Conservation (phyloP, 192 early-diverging fungal species). For the Lobosporangium transversale region DNA sequence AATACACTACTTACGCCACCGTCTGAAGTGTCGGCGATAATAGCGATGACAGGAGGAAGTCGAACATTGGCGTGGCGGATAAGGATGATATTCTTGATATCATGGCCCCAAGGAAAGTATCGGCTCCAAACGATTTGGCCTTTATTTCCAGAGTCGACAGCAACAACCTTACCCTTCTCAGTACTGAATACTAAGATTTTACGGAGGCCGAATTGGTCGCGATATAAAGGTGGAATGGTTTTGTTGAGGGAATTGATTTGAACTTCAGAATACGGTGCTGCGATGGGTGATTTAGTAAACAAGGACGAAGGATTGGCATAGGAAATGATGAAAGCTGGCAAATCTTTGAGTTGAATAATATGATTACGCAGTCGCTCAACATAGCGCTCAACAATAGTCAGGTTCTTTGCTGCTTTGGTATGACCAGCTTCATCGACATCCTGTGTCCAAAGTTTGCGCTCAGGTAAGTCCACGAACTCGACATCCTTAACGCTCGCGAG, state of each 20-base stretch:
- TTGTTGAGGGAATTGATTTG: conserved; percentile 30
- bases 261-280: conserved; percentile 30
- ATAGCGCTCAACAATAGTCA: conserved; percentile 70
- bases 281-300: conserved; percentile 31
- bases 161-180: conserved; percentile 81
- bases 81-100: conserved; percentile 56
- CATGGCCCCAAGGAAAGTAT: conserved; percentile 51
- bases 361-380: conserved; percentile 67
- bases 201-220: conserved; percentile 84
- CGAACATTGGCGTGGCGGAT: conserved; percentile 71
- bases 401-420: conserved; percentile 50
- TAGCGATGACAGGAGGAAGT: conserved; percentile 77
- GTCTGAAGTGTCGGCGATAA: conserved; percentile 60
- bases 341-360: conserved; percentile 59
- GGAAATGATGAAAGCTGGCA: conserved; percentile 54
- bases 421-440: conserved; percentile 75
- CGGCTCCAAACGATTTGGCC: conserved; percentile 85
- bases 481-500: conserved; percentile 74
- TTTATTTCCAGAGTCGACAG: conserved; percentile 78
- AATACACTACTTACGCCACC: conserved; percentile 29
- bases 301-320: conserved; percentile 42
- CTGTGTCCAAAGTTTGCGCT: conserved; percentile 70
- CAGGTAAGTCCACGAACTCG: conserved; percentile 87
- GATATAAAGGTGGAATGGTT: conserved; percentile 49
- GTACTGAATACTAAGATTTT: conserved; percentile 89